Evolutionary conservation across 192 early-diverging fungal species (phyloP).

Genomic region (Gonapodya prolifera): DNA sequence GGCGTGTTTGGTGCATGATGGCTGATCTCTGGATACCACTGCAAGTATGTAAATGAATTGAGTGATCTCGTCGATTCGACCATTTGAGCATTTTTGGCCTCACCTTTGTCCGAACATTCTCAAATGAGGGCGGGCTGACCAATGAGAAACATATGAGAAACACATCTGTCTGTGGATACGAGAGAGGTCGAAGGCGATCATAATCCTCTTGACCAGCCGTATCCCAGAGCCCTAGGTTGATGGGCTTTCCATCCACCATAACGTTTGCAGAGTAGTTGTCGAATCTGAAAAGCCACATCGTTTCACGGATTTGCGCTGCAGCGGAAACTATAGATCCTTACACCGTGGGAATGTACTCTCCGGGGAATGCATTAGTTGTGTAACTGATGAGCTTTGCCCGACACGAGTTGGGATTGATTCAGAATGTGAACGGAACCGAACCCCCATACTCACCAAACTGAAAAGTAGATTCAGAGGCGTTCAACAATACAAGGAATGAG

Average conservation of each 20-base stretch:
- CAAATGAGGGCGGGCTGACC: constrained; percentile 88
- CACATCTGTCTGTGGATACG: constrained; percentile 97
- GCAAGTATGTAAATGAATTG: constrained; percentile 6
- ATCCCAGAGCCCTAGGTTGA: constrained; percentile 97
- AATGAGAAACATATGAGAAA: constrained; percentile 97
- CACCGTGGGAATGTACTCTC: constrained; percentile 99
- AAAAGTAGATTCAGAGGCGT: not conserved
- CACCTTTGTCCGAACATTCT: constrained; percentile 95
- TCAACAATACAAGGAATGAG: not conserved
- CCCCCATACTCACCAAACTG: not conserved
- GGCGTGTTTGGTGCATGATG: constrained; percentile 93
- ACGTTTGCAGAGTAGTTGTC: constrained; percentile 99
- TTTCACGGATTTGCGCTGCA: not conserved
- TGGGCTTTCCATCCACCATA: constrained; percentile 98
- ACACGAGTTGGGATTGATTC: not conserved
- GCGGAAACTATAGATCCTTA: constrained; percentile 35
- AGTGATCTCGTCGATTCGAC: constrained; percentile 8
- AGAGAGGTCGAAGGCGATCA: constrained; percentile 90
- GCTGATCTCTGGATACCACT: constrained; percentile 92
- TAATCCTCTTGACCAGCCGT: constrained; percentile 97
- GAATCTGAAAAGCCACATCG: constrained; percentile 38
- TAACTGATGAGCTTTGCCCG: constrained; percentile 78
- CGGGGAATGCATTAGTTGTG: constrained; percentile 99
- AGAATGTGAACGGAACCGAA: not conserved
- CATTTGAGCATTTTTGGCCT: too few relatives aligned